phyloP scores from a whole-genome alignment of 1,284 basidiomycete genomes.

The Ceratobasidium sp. region DNA sequence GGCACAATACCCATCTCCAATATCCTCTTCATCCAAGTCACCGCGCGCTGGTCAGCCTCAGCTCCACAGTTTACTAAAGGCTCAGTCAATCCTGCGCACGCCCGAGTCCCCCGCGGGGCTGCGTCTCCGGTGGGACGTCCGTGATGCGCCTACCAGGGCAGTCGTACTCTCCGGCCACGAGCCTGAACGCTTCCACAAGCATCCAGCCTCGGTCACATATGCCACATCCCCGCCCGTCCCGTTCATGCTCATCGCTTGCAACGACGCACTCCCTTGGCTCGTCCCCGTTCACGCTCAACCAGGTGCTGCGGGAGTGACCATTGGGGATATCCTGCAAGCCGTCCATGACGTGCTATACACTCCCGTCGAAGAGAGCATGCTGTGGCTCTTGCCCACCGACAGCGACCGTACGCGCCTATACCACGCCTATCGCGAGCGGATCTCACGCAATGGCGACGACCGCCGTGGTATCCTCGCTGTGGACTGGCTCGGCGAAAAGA shows the following conservation, averaged over 20 bases:
- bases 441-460: slow-evolving; percentile 13
- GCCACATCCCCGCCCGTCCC: slow-evolving; percentile 34
- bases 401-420: slow-evolving; percentile 16
- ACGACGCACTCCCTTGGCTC: slow-evolving; percentile 30
- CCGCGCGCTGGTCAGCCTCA: slow-evolving; percentile 10
- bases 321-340: slow-evolving; percentile 22
- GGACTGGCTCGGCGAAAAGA: slow-evolving; percentile 39
- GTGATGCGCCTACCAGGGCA: slow-evolving; percentile 8
- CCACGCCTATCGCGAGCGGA: slow-evolving; percentile 26
- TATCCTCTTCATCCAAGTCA: slow-evolving; percentile 5
- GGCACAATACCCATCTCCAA: background rate
- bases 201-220: slow-evolving; percentile 19
- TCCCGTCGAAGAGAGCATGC: slow-evolving; percentile 13
- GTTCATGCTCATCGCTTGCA: slow-evolving; percentile 30
- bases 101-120: slow-evolving; percentile 35
- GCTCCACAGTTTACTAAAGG: slow-evolving; percentile 30
- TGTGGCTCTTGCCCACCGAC: slow-evolving; percentile 22
- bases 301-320: slow-evolving; percentile 26
- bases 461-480: slow-evolving; percentile 19
- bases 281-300: slow-evolving; percentile 29
- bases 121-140: slow-evolving; percentile 33
- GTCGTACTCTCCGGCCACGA: slow-evolving; percentile 22
- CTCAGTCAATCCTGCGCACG: slow-evolving; percentile 34
- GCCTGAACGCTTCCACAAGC: slow-evolving; percentile 16
- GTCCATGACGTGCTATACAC: slow-evolving; percentile 4